Conservation (phyloP, 805 yeast species). For the Myxozyma vanderwaltii region DNA sequence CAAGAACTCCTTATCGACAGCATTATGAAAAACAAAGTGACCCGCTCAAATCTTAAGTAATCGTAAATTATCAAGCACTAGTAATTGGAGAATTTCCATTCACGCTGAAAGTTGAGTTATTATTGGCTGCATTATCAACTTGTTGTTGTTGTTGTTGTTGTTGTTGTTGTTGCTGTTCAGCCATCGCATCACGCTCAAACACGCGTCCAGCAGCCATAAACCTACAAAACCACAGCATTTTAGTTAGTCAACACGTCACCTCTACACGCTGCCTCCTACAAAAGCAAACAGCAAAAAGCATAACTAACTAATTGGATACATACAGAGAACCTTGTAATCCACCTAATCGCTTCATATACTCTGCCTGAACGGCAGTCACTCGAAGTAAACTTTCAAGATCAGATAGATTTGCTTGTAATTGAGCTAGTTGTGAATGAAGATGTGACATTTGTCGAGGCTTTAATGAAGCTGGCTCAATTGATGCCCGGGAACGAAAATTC, state of each 20-base stretch:
- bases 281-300: too few relatives aligned
- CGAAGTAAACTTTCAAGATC: conserved; percentile 56
- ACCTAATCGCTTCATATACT: conserved; percentile 56
- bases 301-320: too few relatives aligned
- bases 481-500: conserved; percentile 14
- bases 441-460: conserved; percentile 53
- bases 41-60: too few relatives aligned
- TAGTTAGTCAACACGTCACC: not conserved
- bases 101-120: too few relatives aligned
- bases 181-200: conserved; percentile 40
- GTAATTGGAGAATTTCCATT: too few relatives aligned
- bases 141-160: not conserved
- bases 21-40: too few relatives aligned
- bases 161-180: conserved; percentile 4
- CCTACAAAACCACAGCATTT: conserved; percentile 22
- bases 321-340: conserved; percentile 58
- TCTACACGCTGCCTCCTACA: too few relatives aligned
- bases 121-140: not conserved
- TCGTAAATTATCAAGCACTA: too few relatives aligned
- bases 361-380: conserved; percentile 56
- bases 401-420: conserved; percentile 56
- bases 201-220: conserved; percentile 43
- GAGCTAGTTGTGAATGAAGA: conserved; percentile 55
- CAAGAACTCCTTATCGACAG: too few relatives aligned
- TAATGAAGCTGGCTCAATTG: conserved; percentile 23